Conservation (phyloP, 139 green algal genomes). For the Ostreobium quekettii region DNA sequence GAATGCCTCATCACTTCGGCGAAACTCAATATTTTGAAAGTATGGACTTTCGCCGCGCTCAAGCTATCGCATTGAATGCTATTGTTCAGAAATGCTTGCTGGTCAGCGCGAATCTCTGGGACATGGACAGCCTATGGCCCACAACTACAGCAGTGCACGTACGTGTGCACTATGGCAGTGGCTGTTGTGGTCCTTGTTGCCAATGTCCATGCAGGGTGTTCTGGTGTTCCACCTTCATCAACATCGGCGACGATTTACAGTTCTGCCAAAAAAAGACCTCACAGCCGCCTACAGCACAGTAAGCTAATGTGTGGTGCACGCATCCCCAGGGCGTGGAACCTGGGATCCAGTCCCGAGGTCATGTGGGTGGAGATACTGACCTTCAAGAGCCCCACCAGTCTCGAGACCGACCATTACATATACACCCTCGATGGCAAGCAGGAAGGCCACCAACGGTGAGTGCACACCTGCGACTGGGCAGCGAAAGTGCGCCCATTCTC, state of each 20-base stretch:
- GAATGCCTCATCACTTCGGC: too few relatives aligned
- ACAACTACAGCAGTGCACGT: too few relatives aligned
- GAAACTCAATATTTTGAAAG: too few relatives aligned
- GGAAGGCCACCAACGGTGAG: too few relatives aligned
- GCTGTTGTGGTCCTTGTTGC: not conserved
- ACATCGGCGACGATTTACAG: not conserved
- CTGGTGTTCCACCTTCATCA: not conserved
- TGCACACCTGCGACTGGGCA: too few relatives aligned
- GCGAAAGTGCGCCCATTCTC: too few relatives aligned
- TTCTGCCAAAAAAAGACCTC: not conserved
- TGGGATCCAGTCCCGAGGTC: constrained; percentile 2
- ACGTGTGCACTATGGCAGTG: not conserved
- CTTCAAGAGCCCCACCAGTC: not conserved
- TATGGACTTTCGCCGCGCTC: too few relatives aligned
- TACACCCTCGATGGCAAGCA: constrained; percentile 1
- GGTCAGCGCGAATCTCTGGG: too few relatives aligned
- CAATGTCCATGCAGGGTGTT: not conserved
- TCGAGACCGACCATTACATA: not conserved
- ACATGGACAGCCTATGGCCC: too few relatives aligned
- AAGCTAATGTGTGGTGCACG: not conserved
- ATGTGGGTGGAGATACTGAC: not conserved
- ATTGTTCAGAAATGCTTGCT: too few relatives aligned
- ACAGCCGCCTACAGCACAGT: not conserved
- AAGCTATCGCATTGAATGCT: too few relatives aligned
- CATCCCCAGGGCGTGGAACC: constrained; percentile 4